phyloP scores from a whole-genome alignment of 345 rosid genomes.

The Viola odorata region DNA sequence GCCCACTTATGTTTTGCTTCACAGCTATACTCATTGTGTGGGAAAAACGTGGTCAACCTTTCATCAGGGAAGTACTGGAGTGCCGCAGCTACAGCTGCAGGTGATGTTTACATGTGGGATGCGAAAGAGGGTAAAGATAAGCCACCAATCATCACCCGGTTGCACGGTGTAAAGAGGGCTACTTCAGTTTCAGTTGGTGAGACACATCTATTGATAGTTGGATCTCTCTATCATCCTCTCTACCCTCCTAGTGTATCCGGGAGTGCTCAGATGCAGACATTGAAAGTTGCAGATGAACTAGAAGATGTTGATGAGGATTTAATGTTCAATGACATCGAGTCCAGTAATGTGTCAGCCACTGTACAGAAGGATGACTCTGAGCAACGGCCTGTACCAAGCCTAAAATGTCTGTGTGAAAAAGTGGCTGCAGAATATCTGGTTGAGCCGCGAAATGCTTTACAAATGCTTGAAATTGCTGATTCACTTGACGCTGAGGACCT shows the following conservation, averaged over 20 bases:
- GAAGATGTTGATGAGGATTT: constrained; percentile 62
- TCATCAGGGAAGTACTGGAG: constrained; percentile 96
- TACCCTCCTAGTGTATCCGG: constrained; percentile 34
- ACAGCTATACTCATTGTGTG: constrained; percentile 59
- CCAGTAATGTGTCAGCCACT: constrained; percentile 22
- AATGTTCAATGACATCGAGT: constrained; percentile 48
- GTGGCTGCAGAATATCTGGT: constrained; percentile 89
- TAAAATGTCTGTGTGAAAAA: constrained; percentile 78
- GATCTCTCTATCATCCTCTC: constrained; percentile 77
- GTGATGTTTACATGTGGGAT: constrained; percentile 93
- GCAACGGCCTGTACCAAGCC: constrained; percentile 48
- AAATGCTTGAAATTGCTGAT: constrained; percentile 92
- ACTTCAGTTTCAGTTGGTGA: constrained; percentile 90
- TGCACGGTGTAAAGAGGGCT: constrained; percentile 79
- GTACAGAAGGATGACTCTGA: constrained; percentile 26
- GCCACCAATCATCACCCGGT: constrained; percentile 58
- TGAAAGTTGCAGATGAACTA: constrained; percentile 27
- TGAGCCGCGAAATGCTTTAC: constrained; percentile 83
- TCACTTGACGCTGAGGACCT: constrained; percentile 81
- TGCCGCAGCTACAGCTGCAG: constrained; percentile 75
- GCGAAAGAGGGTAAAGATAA: constrained; percentile 57
- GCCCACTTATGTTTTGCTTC: constrained; percentile 10
- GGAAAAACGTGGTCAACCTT: constrained; percentile 59
- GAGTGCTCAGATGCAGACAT: constrained; percentile 28
- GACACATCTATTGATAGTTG: constrained; percentile 79